Percentiles rank a stretch among this genome's conserved stretches.
Evolutionary conservation across 2,329 filamentous ascomycete species (phyloP).

Genomic region (Exophiala alcalophila): DNA sequence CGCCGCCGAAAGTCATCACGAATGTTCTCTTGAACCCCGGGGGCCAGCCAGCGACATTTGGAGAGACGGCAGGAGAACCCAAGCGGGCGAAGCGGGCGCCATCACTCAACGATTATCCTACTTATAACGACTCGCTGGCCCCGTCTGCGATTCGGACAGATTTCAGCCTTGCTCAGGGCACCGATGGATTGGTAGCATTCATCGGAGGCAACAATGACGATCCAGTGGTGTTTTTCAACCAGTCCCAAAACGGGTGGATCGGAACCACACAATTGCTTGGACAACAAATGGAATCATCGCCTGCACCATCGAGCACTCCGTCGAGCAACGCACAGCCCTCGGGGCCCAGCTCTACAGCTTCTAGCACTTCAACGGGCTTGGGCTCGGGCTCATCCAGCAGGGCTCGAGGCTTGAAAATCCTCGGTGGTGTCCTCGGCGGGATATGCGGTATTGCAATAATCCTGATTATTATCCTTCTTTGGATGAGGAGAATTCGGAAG

Average conservation of each 20-base stretch:
- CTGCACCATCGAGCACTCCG: slow-evolving; percentile 30
- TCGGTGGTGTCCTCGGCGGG: slow-evolving; percentile 80
- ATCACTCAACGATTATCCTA: slow-evolving; percentile 65
- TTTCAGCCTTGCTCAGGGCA: slow-evolving; percentile 68
- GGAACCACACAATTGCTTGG: slow-evolving; percentile 65
- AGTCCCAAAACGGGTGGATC: slow-evolving; percentile 71
- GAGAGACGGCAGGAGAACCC: slow-evolving; percentile 47
- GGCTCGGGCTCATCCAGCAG: slow-evolving; percentile 33
- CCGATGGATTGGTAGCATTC: slow-evolving; percentile 67
- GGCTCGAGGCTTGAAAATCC: slow-evolving; percentile 55
- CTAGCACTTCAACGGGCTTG: slow-evolving; percentile 37
- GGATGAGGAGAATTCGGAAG: slow-evolving; percentile 61
- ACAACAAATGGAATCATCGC: slow-evolving; percentile 40
- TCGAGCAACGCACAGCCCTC: slow-evolving; percentile 30
- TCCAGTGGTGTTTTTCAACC: slow-evolving; percentile 74
- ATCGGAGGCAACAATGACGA: slow-evolving; percentile 69
- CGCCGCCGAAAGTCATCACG: slow-evolving; percentile 72
- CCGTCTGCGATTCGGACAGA: slow-evolving; percentile 63
- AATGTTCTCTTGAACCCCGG: slow-evolving; percentile 63
- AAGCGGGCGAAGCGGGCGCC: slow-evolving; percentile 52
- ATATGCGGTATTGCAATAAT: slow-evolving; percentile 70
- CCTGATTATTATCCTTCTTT: slow-evolving; percentile 68
- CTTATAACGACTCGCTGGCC: slow-evolving; percentile 73
- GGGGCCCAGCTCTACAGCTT: slow-evolving; percentile 32
- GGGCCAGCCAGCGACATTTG: slow-evolving; percentile 51